A percentile compares a stretch with the other conserved stretches of the same genome.
These are phyloP conservation scores for Dactylellina parvicollis DNA, from an alignment of 2,329 filamentous ascomycete species.

Conservation along the genomic window DNA sequence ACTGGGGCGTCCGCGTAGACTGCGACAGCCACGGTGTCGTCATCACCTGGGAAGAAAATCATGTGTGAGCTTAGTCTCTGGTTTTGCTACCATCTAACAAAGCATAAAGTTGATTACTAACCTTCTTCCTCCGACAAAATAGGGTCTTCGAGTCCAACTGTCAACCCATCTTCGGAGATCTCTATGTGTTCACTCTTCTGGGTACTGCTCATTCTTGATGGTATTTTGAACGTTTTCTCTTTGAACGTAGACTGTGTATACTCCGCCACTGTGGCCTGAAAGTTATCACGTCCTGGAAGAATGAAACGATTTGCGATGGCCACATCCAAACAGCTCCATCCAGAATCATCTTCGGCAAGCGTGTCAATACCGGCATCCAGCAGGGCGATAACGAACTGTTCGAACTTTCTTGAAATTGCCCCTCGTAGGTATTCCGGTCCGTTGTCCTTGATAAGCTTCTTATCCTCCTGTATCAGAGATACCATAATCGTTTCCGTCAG, in stretches of 20 bases:
- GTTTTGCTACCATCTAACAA: neutral
- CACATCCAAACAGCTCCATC: constrained; percentile 36
- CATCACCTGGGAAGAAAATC: neutral
- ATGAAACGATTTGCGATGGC: constrained; percentile 7
- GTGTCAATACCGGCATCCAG: constrained; percentile 26
- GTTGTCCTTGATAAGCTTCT: constrained; percentile 23
- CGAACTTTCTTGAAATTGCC: constrained; percentile 10
- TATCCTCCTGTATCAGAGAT: constrained; percentile 5
- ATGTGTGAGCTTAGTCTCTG: neutral
- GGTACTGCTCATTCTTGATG: constrained; percentile 22
- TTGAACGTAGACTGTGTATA: constrained; percentile 22
- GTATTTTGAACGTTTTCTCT: constrained; percentile 21
- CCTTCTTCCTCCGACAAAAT: constrained; percentile 13
- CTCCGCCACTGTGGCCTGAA: constrained; percentile 18
- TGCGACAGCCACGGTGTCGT: constrained; percentile 1
- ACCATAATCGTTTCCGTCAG: constrained; percentile 22
- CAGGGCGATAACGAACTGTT: constrained; percentile 8
- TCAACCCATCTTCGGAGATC: constrained; percentile 30
- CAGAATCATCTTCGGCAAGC: constrained; percentile 28
- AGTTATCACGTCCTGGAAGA: constrained; percentile 1
- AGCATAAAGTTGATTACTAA: neutral
- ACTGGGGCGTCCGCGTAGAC: constrained; percentile 34
- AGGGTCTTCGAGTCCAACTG: constrained; percentile 8
- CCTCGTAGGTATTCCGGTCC: constrained; percentile 18
- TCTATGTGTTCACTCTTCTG: constrained; percentile 40